A percentile compares a stretch with the other conserved stretches of the same genome.
Conservation (phyloP, 2,329 filamentous ascomycete species). For the Whalleya microplaca region DNA sequence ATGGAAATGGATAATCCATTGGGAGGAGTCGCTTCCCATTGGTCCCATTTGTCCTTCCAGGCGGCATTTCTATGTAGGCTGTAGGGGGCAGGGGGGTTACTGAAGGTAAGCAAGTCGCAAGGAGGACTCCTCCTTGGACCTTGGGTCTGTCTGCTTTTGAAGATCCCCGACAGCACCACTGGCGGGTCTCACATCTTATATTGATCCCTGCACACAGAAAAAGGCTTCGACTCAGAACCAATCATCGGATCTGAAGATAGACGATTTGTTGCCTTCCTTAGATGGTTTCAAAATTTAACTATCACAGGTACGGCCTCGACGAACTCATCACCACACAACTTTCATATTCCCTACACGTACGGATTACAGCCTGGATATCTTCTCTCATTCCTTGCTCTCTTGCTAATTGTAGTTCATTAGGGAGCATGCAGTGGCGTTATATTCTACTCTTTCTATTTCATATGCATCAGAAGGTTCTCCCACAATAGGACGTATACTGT, state of each 20-base stretch:
- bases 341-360: background rate
- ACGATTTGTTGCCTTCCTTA: conserved; percentile 17
- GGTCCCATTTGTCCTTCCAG: background rate
- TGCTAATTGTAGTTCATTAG: too few relatives aligned
- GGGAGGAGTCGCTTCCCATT: background rate
- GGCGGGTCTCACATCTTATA: conserved; percentile 24
- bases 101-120: background rate
- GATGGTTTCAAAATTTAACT: conserved; percentile 26
- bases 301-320: conserved; percentile 27
- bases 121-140: too few relatives aligned
- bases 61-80: too few relatives aligned
- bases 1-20: background rate
- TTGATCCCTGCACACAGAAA: conserved; percentile 8
- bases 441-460: too few relatives aligned
- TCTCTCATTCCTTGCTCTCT: too few relatives aligned
- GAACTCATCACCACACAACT: conserved; percentile 12
- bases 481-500: too few relatives aligned
- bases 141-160: background rate
- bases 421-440: too few relatives aligned
- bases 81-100: background rate
- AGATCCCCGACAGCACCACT: background rate
- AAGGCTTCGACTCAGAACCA: conserved; percentile 25
- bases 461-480: too few relatives aligned
- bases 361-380: too few relatives aligned
- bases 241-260: conserved; percentile 26